Percentiles rank a stretch among this genome's conserved stretches.
phyloP scores from a whole-genome alignment of 1,284 basidiomycete species.

The Tylopilus sp. region DNA sequence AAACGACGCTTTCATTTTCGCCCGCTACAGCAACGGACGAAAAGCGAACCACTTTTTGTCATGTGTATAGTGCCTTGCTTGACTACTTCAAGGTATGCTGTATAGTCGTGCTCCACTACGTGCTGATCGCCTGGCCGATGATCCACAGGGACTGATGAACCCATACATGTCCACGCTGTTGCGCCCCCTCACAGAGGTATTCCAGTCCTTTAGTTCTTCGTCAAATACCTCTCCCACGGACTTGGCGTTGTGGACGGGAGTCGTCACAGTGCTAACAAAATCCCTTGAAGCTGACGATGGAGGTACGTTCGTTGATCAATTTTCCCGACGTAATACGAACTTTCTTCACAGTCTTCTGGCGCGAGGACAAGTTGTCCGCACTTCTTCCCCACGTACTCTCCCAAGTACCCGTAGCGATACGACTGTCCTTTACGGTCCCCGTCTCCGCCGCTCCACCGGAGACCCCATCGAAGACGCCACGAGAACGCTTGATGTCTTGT shows the following conservation, averaged over 20 bases:
- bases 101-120: background rate
- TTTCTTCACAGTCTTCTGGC: conserved; percentile 76
- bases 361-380: conserved; percentile 67
- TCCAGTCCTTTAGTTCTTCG: conserved; percentile 46
- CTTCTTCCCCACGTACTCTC: conserved; percentile 27
- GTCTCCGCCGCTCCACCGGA: background rate
- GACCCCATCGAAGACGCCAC: conserved; percentile 7
- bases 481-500: conserved; percentile 16
- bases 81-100: conserved; percentile 77
- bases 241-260: conserved; percentile 58
- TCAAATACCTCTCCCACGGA: conserved; percentile 24
- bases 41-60: conserved; percentile 68
- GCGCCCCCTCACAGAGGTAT: conserved; percentile 62
- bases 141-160: conserved; percentile 73
- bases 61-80: conserved; percentile 67
- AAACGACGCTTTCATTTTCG: background rate
- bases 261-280: conserved; percentile 64
- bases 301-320: conserved; percentile 43
- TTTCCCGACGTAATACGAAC: background rate
- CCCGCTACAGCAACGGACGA: conserved; percentile 34
- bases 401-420: conserved; percentile 21
- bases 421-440: conserved; percentile 3
- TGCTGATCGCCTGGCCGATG: conserved; percentile 8
- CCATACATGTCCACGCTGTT: conserved; percentile 83
- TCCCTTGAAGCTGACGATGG: conserved; percentile 80